These are phyloP conservation scores for Brassica balearica DNA, from an alignment of 441 rosid genomes.

Conservation along the genomic window DNA sequence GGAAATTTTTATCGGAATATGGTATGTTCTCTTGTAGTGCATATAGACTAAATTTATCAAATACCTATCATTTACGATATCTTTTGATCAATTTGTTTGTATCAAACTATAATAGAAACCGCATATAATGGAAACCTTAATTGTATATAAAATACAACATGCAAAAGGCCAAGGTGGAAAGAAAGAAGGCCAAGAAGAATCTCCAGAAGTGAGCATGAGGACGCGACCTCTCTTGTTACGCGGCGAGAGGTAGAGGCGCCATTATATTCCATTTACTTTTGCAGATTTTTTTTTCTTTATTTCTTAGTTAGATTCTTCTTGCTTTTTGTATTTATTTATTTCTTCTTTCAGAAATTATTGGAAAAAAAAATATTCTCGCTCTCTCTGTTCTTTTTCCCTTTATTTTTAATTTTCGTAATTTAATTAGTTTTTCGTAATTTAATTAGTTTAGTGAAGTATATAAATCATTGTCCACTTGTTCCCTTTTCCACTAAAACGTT, in stretches of 20 bases:
- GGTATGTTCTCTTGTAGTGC: neutral
- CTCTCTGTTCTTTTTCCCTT: neutral
- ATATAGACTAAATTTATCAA: neutral
- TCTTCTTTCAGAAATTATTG: constrained; percentile 25
- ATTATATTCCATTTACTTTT: constrained; percentile 23
- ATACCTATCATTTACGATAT: neutral
- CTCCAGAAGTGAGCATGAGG: constrained; percentile 19
- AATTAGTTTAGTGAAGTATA: neutral
- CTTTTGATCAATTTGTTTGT: neutral
- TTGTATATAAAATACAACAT: neutral
- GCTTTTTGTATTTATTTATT: constrained; percentile 6
- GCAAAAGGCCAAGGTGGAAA: neutral
- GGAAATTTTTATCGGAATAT: too few relatives aligned
- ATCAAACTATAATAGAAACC: neutral
- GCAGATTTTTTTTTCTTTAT: neutral
- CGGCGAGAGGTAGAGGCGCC: constrained; percentile 35
- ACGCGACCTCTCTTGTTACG: constrained; percentile 39
- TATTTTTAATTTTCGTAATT: neutral
- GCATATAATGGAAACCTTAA: neutral
- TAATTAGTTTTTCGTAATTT: neutral
- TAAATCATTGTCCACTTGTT: constrained; percentile 18
- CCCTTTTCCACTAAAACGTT: constrained; percentile 11
- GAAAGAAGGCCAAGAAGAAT: constrained; percentile 28
- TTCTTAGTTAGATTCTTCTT: constrained; percentile 26
- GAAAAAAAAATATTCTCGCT: neutral